These are phyloP conservation scores for Evernia prunastri DNA, from an alignment of 495 filamentous ascomycete genomes.

Conservation along the genomic window DNA sequence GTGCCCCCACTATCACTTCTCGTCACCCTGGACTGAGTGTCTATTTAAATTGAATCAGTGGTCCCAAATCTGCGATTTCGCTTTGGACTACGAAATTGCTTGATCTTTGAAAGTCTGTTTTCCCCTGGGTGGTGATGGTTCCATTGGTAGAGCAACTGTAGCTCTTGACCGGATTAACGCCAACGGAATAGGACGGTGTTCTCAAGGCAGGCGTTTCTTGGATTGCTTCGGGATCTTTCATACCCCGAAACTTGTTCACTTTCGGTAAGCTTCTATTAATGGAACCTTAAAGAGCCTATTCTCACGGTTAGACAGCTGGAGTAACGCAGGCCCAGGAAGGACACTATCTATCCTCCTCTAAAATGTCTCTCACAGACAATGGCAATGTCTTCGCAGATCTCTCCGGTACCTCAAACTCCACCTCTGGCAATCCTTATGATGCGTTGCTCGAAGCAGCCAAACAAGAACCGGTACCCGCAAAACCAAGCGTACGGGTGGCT, in stretches of 20 bases:
- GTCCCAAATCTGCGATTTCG: background rate
- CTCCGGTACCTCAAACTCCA: background rate
- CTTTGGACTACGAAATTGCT: background rate
- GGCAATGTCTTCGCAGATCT: background rate
- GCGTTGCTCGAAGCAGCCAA: constrained; percentile 58
- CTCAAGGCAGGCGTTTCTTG: background rate
- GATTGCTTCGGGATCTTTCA: background rate
- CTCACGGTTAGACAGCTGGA: background rate
- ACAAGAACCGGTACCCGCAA: constrained; percentile 47
- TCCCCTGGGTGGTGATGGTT: too few relatives aligned
- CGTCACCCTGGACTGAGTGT: background rate
- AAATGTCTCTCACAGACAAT: constrained; percentile 3
- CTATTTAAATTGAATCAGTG: background rate
- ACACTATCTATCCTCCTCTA: background rate
- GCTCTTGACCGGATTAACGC: background rate
- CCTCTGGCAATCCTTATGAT: constrained; percentile 63
- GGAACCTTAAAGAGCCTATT: background rate
- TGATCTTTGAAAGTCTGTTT: too few relatives aligned
- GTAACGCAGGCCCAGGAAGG: background rate
- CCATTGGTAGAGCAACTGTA: too few relatives aligned
- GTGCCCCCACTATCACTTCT: background rate
- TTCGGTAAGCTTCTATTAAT: background rate
- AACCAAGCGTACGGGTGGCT: background rate
- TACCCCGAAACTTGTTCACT: background rate
- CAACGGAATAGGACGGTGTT: background rate